Conservation (phyloP, 306 rosid genomes). For the Casuarina glauca region DNA sequence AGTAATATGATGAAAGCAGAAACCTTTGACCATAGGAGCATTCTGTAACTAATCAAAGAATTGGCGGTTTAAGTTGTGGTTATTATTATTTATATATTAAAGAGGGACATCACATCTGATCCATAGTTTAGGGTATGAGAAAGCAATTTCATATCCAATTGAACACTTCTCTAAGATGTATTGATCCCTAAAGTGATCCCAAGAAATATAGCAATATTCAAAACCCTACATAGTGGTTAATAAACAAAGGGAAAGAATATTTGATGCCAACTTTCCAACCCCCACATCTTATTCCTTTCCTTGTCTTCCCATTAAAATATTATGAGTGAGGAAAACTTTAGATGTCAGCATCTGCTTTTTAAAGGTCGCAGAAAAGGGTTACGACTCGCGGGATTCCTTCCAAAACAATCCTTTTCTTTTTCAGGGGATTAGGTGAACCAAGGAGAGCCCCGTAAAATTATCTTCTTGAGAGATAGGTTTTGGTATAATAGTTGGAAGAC, state of each 20-base stretch:
- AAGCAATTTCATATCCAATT: not conserved
- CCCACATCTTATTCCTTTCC: not conserved
- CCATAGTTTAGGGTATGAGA: too few species aligned
- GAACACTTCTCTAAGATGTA: slow-evolving; percentile 14
- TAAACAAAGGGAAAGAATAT: slow-evolving; percentile 32
- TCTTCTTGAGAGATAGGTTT: slow-evolving; percentile 4
- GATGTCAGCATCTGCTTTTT: slow-evolving; percentile 64
- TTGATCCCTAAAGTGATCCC: slow-evolving; percentile 31
- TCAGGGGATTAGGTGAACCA: slow-evolving; percentile 51
- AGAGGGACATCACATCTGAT: too few species aligned
- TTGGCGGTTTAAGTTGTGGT: too few species aligned
- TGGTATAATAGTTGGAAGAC: slow-evolving; percentile 18
- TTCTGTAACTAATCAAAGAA: too few species aligned
- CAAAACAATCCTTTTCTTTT: slow-evolving; percentile 51
- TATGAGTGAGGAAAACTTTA: slow-evolving; percentile 36
- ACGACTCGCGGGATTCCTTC: slow-evolving; percentile 52
- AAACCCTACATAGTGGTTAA: slow-evolving; percentile 15
- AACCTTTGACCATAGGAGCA: too few species aligned
- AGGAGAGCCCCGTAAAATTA: slow-evolving; percentile 28
- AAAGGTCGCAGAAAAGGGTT: slow-evolving; percentile 41
- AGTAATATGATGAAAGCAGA: too few species aligned
- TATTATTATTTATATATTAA: too few species aligned
- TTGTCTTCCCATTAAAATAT: slow-evolving; percentile 25
- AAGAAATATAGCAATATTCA: slow-evolving; percentile 8
- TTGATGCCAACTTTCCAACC: slow-evolving; percentile 31